phyloP scores from a whole-genome alignment of 2,329 filamentous ascomycete genomes.

The Trichoderma gracile region DNA sequence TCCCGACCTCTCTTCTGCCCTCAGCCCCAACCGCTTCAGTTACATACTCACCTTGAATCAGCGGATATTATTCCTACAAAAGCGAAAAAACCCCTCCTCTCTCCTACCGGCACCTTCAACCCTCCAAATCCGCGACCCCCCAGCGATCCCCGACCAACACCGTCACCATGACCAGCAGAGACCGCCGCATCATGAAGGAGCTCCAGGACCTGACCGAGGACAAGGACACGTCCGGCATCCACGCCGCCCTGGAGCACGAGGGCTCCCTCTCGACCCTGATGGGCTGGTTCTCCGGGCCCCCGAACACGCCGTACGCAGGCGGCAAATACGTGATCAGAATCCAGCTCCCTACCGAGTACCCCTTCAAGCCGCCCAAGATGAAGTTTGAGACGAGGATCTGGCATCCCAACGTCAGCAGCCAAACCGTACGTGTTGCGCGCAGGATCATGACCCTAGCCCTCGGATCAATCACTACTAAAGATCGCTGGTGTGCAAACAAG shows the following conservation, averaged over 20 bases:
- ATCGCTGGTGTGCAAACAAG: background rate
- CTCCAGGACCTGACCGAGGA: constrained; percentile 74
- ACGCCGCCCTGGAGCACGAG: constrained; percentile 63
- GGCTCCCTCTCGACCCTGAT: constrained; percentile 78
- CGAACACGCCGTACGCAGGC: constrained; percentile 90
- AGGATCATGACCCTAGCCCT: too few relatives aligned
- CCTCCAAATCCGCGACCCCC: too few relatives aligned
- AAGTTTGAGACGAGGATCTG: constrained; percentile 90
- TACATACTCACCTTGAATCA: too few relatives aligned
- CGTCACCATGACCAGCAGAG: constrained; percentile 50
- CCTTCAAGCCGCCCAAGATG: constrained; percentile 90
- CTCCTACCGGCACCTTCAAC: too few relatives aligned
- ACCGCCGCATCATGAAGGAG: constrained; percentile 71
- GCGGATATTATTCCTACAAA: too few relatives aligned
- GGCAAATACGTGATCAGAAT: constrained; percentile 83
- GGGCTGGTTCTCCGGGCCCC: constrained; percentile 81
- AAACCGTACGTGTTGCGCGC: constrained; percentile 65
- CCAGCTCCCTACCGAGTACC: constrained; percentile 82
- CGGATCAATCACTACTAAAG: background rate
- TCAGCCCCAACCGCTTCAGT: too few relatives aligned
- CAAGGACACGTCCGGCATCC: constrained; percentile 70
- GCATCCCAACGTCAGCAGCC: constrained; percentile 95
- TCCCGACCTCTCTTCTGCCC: too few relatives aligned
- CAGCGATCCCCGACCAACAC: background rate
- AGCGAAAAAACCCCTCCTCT: too few relatives aligned